Percentiles rank a stretch among this genome's conserved stretches.
Evolutionary conservation across 495 filamentous ascomycete species (phyloP).

Genomic region (Xylaria intraflava): DNA sequence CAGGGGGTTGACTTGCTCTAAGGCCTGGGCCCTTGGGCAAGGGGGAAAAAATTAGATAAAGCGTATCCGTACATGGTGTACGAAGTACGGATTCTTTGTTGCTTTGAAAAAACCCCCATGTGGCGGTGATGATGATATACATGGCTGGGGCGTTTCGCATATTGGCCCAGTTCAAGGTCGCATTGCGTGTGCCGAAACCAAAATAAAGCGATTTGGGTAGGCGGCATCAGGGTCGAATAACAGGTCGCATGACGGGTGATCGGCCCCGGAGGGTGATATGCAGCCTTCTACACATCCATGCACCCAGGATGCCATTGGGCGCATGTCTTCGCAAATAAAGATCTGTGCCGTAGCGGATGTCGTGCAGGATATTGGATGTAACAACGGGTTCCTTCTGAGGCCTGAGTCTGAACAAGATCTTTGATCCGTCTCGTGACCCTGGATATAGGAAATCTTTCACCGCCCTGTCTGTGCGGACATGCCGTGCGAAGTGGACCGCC

Average conservation of each 20-base stretch:
- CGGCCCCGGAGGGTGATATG: neutral
- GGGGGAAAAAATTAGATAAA: no score
- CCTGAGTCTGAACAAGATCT: neutral
- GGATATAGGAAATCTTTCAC: neutral
- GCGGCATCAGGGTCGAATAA: neutral
- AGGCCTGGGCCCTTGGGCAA: no score
- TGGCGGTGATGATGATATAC: no score
- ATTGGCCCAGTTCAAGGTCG: slow-evolving; percentile 2
- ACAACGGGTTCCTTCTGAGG: neutral
- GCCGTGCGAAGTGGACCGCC: no score
- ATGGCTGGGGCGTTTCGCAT: no score
- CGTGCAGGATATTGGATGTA: slow-evolving; percentile 11
- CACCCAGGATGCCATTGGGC: neutral
- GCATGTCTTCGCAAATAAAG: neutral
- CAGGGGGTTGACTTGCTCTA: neutral
- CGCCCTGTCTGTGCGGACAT: neutral
- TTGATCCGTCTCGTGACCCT: neutral
- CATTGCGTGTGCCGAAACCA: slow-evolving; percentile 4
- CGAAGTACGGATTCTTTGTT: neutral
- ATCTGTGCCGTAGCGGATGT: slow-evolving; percentile 2
- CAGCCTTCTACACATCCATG: neutral
- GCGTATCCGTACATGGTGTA: no score
- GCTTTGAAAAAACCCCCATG: neutral
- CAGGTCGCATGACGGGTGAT: slow-evolving; percentile 3
- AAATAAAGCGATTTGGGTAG: slow-evolving; percentile 3